These are phyloP conservation scores for Claviceps maximensis DNA, from an alignment of 2,329 filamentous ascomycete species.

Conservation along the genomic window DNA sequence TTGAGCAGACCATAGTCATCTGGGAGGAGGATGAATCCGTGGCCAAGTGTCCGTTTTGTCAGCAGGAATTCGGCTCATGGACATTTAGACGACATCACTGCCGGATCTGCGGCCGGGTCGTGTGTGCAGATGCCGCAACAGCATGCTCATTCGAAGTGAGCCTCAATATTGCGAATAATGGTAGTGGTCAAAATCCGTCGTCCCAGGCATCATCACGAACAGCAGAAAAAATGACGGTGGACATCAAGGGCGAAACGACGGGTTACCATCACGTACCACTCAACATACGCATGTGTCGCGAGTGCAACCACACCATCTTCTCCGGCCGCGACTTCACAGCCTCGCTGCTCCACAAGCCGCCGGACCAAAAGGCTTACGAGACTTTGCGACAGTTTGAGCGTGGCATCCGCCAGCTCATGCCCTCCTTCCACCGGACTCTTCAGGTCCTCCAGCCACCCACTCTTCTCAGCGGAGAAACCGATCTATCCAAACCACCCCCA, in stretches of 20 bases:
- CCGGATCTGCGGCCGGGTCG: constrained; percentile 80
- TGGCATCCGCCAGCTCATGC: constrained; percentile 69
- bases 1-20: constrained; percentile 85
- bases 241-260: constrained; percentile 11
- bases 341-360: constrained; percentile 52
- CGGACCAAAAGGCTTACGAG: constrained; percentile 68
- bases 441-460: constrained; percentile 50
- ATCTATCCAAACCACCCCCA: constrained; percentile 29
- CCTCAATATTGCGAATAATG: constrained; percentile 57
- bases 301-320: constrained; percentile 56
- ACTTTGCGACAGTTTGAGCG: constrained; percentile 78
- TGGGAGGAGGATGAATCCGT: constrained; percentile 90
- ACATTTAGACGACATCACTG: constrained; percentile 91
- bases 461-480: constrained; percentile 23
- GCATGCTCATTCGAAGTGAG: constrained; percentile 75
- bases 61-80: constrained; percentile 90
- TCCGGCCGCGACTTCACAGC: constrained; percentile 63
- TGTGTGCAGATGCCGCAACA: constrained; percentile 79
- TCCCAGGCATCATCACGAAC: constrained; percentile 8
- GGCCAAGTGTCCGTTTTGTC: constrained; percentile 76
- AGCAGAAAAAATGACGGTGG: constrained; percentile 32
- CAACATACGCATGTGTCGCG: constrained; percentile 83
- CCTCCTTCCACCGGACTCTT: constrained; percentile 70
- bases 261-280: constrained; percentile 54
- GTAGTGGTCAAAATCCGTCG: no score